These are phyloP conservation scores for Hansenula anomala DNA, from an alignment of 1,139 yeast species.

Conservation along the genomic window DNA sequence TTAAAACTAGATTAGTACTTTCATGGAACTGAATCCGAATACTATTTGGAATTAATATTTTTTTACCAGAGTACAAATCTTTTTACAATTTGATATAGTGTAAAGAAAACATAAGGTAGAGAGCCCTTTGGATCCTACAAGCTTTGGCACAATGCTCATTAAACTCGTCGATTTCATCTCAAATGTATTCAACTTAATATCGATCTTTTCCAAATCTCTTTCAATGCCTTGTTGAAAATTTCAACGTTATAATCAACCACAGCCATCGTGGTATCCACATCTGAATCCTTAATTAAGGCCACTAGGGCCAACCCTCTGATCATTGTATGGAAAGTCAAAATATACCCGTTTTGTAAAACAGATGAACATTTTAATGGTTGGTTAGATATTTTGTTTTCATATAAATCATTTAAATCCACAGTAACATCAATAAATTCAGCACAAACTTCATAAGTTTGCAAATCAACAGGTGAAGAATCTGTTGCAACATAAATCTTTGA, in stretches of 20 bases:
- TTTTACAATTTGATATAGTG: too few relatives aligned
- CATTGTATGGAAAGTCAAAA: constrained; percentile 84
- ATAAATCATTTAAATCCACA: constrained; percentile 76
- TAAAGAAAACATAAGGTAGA: too few relatives aligned
- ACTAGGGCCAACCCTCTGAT: constrained; percentile 89
- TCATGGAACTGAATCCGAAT: too few relatives aligned
- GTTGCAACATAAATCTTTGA: constrained; percentile 97
- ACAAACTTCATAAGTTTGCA: constrained; percentile 93
- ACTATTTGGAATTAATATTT: too few relatives aligned
- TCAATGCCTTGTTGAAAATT: constrained; percentile 71
- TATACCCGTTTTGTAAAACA: constrained; percentile 74
- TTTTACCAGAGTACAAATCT: too few relatives aligned
- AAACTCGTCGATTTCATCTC: too few relatives aligned
- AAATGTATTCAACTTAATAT: constrained; percentile 7
- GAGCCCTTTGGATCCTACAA: too few relatives aligned
- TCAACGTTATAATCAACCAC: constrained; percentile 88
- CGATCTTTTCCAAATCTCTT: constrained; percentile 63
- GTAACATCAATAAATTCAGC: constrained; percentile 96
- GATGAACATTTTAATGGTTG: constrained; percentile 61
- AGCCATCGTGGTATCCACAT: constrained; percentile 54
- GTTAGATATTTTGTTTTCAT: constrained; percentile 34
- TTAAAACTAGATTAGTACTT: too few relatives aligned
- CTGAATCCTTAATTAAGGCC: constrained; percentile 72
- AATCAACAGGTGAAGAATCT: constrained; percentile 92
- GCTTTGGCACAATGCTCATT: too few relatives aligned